Conservation (phyloP, 2,329 filamentous ascomycete genomes). For the Ascocoryne sarcoides region DNA sequence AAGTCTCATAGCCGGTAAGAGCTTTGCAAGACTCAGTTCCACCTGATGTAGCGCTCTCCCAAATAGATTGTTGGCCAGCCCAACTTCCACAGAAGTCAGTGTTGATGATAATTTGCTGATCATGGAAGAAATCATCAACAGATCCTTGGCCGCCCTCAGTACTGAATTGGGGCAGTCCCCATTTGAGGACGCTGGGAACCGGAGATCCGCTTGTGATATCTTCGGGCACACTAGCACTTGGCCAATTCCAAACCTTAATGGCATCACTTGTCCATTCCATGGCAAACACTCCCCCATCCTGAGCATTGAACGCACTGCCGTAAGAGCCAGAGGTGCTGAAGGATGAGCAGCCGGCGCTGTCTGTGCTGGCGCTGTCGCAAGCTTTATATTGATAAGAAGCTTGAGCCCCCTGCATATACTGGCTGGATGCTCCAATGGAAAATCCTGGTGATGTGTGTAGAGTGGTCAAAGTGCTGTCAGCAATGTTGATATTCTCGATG, state of each 20-base stretch:
- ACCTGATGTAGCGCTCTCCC: constrained; percentile 34
- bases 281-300: constrained; percentile 56
- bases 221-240: constrained; percentile 50
- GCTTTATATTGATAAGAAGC: constrained; percentile 26
- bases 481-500: constrained; percentile 38
- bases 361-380: constrained; percentile 37
- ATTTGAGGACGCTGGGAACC: constrained; percentile 45
- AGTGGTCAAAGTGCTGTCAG: constrained; percentile 28
- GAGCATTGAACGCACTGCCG: constrained; percentile 57
- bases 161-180: constrained; percentile 62
- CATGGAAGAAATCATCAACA: constrained; percentile 54
- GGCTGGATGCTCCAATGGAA: constrained; percentile 16
- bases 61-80: constrained; percentile 38
- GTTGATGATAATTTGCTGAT: constrained; percentile 65
- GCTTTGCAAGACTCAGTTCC: constrained; percentile 35
- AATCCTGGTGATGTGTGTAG: constrained; percentile 38
- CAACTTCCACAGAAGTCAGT: constrained; percentile 71
- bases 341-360: constrained; percentile 24
- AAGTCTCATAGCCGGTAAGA: constrained; percentile 29
- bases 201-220: constrained; percentile 52
- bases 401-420: constrained; percentile 33
- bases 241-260: constrained; percentile 71
- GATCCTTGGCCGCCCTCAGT: constrained; percentile 52
- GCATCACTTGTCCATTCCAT: constrained; percentile 57
- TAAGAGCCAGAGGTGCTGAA: constrained; percentile 37